Base-by-base conservation (phyloP, 140 eudicot species). In the Flaveria floridana region DNA sequence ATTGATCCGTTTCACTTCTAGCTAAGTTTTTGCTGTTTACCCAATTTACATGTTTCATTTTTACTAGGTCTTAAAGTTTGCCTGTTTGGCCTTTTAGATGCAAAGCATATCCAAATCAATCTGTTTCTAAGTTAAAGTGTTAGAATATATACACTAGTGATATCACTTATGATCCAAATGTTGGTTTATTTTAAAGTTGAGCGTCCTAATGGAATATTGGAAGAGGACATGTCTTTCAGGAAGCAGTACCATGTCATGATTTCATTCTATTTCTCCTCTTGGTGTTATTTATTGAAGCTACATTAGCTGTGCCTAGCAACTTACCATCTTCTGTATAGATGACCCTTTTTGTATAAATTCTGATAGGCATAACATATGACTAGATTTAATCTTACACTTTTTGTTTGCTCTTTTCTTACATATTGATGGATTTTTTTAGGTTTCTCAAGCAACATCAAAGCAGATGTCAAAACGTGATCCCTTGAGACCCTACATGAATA, bases 401-500 rank as follows among this genome's bases (percentile, higher is more conserved):
- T 58, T n/a, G 68, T 80, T 80, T 71, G 30, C 47, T 82, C 37
- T 70, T 61, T 41, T 76, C 39, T 72, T 50, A 51, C 48, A 48
- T 68, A 16, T 15, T 15, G 48, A 65, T 79, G 57, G 7, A 73
- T 77, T 63, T n/a, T 15, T 15, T 57, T 78, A 92, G 98, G 95
- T 89, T 86, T 88, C 96, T 79, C 96, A 92, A 85, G 98, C 96
- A 53, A 92, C 98, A 58, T 92, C 96, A 6, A 92, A 87, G 79
- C 96, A 92, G 78, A 92, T 92, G 90, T 89, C 98, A 12, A 89
- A 82, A 77, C 96, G 96, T 51, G 98, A 92, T 86, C 95, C 92
- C 18, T 65, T 92, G 72, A 87, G 95, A 78, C 95, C 92, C 16
- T 89, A 86, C 83, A 92, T 89, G 98, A 76, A 83, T 80, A 82